Evolutionary conservation across 192 early-diverging fungal species (phyloP).

Genomic region (Coemansia reversa): DNA sequence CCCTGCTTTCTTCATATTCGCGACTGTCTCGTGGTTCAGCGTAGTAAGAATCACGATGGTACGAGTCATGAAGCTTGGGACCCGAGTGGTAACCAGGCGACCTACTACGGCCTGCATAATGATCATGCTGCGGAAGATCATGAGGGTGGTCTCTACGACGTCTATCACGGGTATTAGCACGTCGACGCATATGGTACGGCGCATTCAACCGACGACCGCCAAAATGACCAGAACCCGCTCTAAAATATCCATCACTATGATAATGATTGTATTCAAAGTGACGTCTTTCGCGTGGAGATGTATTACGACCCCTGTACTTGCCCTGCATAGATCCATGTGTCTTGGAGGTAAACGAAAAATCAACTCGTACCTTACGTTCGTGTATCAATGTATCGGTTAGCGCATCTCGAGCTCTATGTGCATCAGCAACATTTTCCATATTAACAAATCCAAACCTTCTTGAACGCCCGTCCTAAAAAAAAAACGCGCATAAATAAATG

Average conservation of each 20-base stretch:
- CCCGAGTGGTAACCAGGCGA: constrained; percentile 26
- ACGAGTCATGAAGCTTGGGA: constrained; percentile 6
- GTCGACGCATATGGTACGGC: constrained; percentile 25
- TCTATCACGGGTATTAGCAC: constrained; percentile 40
- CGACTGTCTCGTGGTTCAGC: constrained; percentile 4
- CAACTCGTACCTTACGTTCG: constrained; percentile 45
- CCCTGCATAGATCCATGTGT: constrained; percentile 35
- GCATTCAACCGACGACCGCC: background rate
- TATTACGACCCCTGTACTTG: constrained; percentile 38
- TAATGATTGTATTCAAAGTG: background rate
- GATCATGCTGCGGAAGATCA: constrained; percentile 8
- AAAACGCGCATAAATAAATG: background rate
- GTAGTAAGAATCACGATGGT: constrained; percentile 10
- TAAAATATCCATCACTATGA: constrained; percentile 2
- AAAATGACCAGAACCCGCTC: background rate
- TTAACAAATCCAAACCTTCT: constrained; percentile 47
- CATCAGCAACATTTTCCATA: constrained; percentile 34
- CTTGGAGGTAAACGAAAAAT: constrained; percentile 41
- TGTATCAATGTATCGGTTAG: constrained; percentile 26
- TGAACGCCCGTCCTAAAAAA: constrained; percentile 50
- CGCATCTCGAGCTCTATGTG: constrained; percentile 33
- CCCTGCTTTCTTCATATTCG: constrained; percentile 10
- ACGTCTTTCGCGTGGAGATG: background rate
- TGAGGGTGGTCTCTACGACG: constrained; percentile 33
- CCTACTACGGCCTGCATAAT: constrained; percentile 28